Base-by-base conservation (phyloP, 139 green algal genomes). In the Auxenochlorella protothecoides region DNA sequence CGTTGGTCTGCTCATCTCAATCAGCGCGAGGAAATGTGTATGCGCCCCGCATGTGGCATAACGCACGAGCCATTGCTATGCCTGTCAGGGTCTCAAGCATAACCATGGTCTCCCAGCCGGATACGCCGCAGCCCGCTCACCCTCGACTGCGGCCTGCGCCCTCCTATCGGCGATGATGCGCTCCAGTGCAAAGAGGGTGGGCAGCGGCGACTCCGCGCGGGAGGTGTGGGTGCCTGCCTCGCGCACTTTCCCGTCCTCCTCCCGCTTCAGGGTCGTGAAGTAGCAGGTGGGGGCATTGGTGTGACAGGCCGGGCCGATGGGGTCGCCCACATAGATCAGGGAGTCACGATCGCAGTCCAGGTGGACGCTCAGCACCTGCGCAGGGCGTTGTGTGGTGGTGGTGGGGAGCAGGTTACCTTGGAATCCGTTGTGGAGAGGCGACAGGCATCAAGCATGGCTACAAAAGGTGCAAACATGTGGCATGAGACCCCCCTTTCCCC, bases 341-440 rank as follows among this genome's bases (percentile, higher is more conserved):
- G 89, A 95, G 80, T 99, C 95, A 16, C 76, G 72, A 70, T 99
- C 95, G 76, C 95, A 99, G 80, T 99, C 95, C 51, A 87, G 13
- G 69, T 85, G 82, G 11, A 94, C 70, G 13, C 71, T 69, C 3
- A 68, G 51, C 51, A 79, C 74, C 67, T 73, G 73, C 13, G 63
- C 63, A 14, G 52, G 13, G 52, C 59, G 0, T 74, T 63, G 7
- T 70, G 61, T n/a, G 78, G 11, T 54, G 56, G 57, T 51, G 55
- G 54, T 15, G 56, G 51, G 63, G 16, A 5, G 63, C 13, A 55
- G 9, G 9, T 27, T 3, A 53, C 13, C 52, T 63, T 56, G 6
- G 69, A 6, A 2, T 5, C 16, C 6, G 12, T 59, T n/a, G 7
- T 5, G 69, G 53, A 14, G 8, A 44, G 4, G 55, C 16, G 57